Percentiles rank a stretch among this genome's conserved stretches.
Evolutionary conservation across 129 eudicot species (phyloP).

Genomic region (Deinandra increscens): DNA sequence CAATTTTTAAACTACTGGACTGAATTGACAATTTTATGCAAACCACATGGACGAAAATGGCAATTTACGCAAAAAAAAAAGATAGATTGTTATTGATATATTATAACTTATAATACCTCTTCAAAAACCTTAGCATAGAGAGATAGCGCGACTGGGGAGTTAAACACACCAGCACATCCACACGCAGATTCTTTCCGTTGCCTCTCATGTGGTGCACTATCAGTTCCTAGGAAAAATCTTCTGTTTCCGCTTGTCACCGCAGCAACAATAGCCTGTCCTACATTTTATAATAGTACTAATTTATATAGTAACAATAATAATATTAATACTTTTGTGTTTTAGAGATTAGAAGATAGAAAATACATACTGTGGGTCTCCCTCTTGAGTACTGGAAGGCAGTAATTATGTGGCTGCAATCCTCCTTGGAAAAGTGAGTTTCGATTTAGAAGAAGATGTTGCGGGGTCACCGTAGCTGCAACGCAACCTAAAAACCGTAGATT

Average conservation of each 20-base stretch:
- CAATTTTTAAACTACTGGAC: no score
- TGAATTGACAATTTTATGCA: no score
- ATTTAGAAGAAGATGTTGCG: conserved; percentile 88
- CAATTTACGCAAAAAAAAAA: no score
- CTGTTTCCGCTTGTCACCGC: conserved; percentile 90
- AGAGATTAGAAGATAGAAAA: neutral
- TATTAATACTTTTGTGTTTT: neutral
- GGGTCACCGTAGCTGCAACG: conserved; percentile 95
- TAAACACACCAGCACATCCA: conserved; percentile 92
- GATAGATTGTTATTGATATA: neutral
- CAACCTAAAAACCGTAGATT: conserved; percentile 41
- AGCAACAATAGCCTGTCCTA: conserved; percentile 81
- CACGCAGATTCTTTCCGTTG: conserved; percentile 57
- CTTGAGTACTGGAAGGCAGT: conserved; percentile 96
- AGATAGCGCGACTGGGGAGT: conserved; percentile 88
- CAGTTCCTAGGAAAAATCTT: conserved; percentile 89
- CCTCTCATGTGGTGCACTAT: conserved; percentile 95
- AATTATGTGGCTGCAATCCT: conserved; percentile 92
- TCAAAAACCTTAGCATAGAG: conserved; percentile 82
- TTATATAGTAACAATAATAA: neutral
- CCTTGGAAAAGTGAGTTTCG: conserved; percentile 95
- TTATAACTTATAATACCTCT: conserved; percentile 50
- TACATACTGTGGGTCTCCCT: conserved; percentile 81
- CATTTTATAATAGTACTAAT: neutral
- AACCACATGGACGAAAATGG: no score